Evolutionary conservation across 1,139 yeast genomes (phyloP), one percentile per base, ranked within the genome.

Genomic region (Suhomyces choctaworum): DNA sequence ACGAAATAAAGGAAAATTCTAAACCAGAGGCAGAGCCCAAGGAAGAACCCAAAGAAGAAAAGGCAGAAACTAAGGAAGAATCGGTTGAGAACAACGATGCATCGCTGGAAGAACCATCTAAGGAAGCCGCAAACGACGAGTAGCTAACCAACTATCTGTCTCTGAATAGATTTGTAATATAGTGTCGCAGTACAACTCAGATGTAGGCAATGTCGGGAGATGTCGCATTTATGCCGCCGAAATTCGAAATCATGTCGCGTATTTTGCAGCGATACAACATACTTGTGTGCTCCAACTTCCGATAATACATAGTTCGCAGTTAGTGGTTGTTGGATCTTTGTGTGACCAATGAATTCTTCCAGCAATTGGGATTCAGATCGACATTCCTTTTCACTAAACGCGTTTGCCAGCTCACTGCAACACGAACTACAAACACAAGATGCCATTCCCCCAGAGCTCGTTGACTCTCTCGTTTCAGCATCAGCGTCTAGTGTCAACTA

Each of bases 391-490:
- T 28, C 36, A 4, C n/a, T 31, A 9, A 22, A 41, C 16, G 39
- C 39, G 5, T 16, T 30, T 4, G 39, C 32, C 7, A 31, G 29
- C 22, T 38, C 42, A 5, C 34, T 37, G 44, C 36, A 57, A 21
- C 70, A 64, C 42, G 60, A 60, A 40, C 51, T 65, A 1, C 67
- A 60, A 37, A 46, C 59, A 2, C 72, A 66, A 42, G 60, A 54
- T 8, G 51, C 54, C 13, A 61, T 65, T 20, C 60, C 72, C 1
- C 63, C 53, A 22, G 71, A 66, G 42, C 46, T 65, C 9, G 51
- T 64, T 22, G 67, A 64, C 39, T 60, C 69, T 3, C 52, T 64
- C 13, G 54, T 58, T 4, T 50, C 60, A 5, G 53, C 57, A 2
- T 34, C 49, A 11, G 48, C 51, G 7, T 37, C 41, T 7, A 45